These are phyloP conservation scores for Tetracentron sinense DNA, from an alignment of 164 flowering plant species.

Conservation along the genomic window DNA sequence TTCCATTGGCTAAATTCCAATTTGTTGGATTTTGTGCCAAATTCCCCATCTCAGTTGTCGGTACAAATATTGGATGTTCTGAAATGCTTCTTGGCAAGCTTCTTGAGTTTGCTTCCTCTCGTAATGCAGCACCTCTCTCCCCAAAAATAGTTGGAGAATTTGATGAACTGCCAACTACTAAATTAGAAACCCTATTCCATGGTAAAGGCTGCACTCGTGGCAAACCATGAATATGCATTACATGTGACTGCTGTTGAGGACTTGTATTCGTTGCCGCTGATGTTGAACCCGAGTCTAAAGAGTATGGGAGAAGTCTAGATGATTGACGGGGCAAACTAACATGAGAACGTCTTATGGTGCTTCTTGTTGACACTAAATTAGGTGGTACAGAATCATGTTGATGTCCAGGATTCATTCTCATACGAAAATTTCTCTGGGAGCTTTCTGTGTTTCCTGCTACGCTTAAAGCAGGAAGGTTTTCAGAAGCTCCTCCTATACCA, in stretches of 20 bases:
- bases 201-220: slow-evolving; percentile 32
- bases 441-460: slow-evolving; percentile 27
- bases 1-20: slow-evolving; percentile 38
- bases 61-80: slow-evolving; percentile 51
- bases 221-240: slow-evolving; percentile 22
- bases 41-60: slow-evolving; percentile 39
- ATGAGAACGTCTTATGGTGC: slow-evolving; percentile 32
- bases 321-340: slow-evolving; percentile 21
- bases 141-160: slow-evolving; percentile 24
- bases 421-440: slow-evolving; percentile 35
- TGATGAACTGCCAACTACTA: slow-evolving; percentile 37
- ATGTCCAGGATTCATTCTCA: slow-evolving; percentile 33
- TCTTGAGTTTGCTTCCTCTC: slow-evolving; percentile 38
- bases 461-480: slow-evolving; percentile 25
- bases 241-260: slow-evolving; percentile 27
- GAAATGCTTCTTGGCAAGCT: slow-evolving; percentile 37
- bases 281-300: slow-evolving; percentile 35
- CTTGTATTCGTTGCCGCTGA: slow-evolving; percentile 18
- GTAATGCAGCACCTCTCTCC: slow-evolving; percentile 27
- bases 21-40: slow-evolving; percentile 30
- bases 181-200: slow-evolving; percentile 39
- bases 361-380: slow-evolving; percentile 24
- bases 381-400: no score
- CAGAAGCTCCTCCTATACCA: slow-evolving; percentile 31
- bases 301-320: slow-evolving; percentile 22